Percentiles rank a stretch among this genome's conserved stretches.
These are phyloP conservation scores for Amanita polypyramis DNA, from an alignment of 768 basidiomycete species.

Conservation along the genomic window DNA sequence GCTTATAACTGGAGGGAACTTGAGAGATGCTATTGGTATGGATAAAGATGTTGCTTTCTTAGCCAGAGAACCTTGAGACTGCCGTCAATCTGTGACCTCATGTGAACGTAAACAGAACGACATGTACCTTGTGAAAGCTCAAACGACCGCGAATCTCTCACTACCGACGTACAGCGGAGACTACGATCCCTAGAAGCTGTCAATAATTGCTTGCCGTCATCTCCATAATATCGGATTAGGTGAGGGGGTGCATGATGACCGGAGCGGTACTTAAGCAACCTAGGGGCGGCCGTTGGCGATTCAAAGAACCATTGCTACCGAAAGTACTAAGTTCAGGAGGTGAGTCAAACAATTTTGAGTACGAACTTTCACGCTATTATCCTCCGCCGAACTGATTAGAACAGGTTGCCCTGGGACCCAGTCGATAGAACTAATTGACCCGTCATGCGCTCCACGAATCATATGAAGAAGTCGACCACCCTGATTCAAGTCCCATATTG, in stretches of 20 bases:
- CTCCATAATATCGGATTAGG: constrained; percentile 88
- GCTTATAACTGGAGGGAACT: constrained; percentile 71
- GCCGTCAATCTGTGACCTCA: neutral
- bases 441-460: constrained; percentile 83
- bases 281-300: constrained; percentile 75
- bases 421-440: constrained; percentile 69
- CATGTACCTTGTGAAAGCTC: constrained; percentile 82
- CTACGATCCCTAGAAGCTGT: constrained; percentile 86
- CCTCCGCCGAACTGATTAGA: constrained; percentile 81
- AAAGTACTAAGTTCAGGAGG: neutral
- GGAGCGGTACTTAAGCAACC: constrained; percentile 83
- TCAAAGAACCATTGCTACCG: constrained; percentile 96
- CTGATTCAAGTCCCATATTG: constrained; percentile 85
- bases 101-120: neutral
- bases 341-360: neutral
- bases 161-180: constrained; percentile 83
- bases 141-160: constrained; percentile 89
- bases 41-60: constrained; percentile 75
- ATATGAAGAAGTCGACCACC: constrained; percentile 79
- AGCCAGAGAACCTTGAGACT: constrained; percentile 55
- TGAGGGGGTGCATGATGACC: constrained; percentile 90
- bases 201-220: constrained; percentile 92
- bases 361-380: constrained; percentile 89
- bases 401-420: constrained; percentile 94
- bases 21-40: constrained; percentile 71